phyloP scores from a whole-genome alignment of 176 grass and related monocot genomes.

The Eragrostis nindensis region DNA sequence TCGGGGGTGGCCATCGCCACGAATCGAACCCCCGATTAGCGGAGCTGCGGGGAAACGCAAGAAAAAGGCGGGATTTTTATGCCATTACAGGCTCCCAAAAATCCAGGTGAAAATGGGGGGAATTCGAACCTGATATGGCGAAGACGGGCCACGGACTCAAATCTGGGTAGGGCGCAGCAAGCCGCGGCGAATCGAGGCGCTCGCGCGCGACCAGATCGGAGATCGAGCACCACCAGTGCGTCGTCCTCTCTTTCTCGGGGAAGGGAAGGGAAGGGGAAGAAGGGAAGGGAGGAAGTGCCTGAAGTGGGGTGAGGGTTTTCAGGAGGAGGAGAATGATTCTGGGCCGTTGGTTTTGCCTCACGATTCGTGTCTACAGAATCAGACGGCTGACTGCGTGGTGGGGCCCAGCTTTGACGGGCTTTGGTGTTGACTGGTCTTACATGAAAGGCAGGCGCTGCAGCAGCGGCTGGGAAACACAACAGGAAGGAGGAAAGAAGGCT shows the following conservation, averaged over 20 bases:
- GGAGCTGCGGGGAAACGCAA: constrained; percentile 9
- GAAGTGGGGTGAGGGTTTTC: constrained; percentile 62
- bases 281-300: background rate
- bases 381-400: background rate
- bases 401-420: constrained; percentile 43
- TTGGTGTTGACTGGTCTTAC: constrained; percentile 48
- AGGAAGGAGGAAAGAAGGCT: background rate
- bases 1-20: constrained; percentile 61
- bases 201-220: constrained; percentile 48
- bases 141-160: background rate
- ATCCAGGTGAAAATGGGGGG: background rate
- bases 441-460: background rate
- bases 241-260: constrained; percentile 8
- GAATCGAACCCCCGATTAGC: background rate
- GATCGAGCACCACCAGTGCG: constrained; percentile 39
- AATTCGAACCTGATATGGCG: constrained; percentile 38
- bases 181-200: constrained; percentile 28
- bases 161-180: background rate
- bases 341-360: background rate
- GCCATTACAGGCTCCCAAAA: constrained; percentile 28
- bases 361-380: constrained; percentile 20
- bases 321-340: background rate
- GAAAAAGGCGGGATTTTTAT: constrained; percentile 17
- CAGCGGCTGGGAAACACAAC: background rate
- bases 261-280: background rate